These are phyloP conservation scores for Postia placenta DNA, from an alignment of 768 basidiomycete species.

Conservation along the genomic window DNA sequence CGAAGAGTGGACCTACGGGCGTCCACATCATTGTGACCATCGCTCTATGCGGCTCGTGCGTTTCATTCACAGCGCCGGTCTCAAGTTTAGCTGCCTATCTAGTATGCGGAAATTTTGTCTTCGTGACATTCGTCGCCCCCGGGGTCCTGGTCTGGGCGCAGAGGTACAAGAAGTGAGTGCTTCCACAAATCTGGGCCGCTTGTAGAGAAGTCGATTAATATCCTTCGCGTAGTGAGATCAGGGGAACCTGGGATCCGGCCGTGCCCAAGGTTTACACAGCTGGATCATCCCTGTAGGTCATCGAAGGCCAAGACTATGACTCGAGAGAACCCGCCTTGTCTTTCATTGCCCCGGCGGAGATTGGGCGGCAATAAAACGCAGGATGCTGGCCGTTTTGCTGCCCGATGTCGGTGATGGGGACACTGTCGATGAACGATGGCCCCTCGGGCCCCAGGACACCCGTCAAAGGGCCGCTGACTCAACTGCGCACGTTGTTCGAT, in stretches of 20 bases:
- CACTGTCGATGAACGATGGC: no score
- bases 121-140: constrained; percentile 69
- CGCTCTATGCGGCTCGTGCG: constrained; percentile 40
- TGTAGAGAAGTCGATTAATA: constrained; percentile 4
- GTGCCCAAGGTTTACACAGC: constrained; percentile 40
- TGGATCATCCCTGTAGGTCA: neutral
- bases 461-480: no score
- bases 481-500: no score
- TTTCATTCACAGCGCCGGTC: constrained; percentile 46
- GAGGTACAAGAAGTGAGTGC: constrained; percentile 80
- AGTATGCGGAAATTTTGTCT: constrained; percentile 41
- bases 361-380: neutral
- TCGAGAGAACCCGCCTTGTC: neutral
- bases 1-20: constrained; percentile 40
- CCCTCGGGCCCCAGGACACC: no score
- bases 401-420: no score
- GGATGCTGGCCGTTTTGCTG: no score
- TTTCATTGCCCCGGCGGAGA: neutral
- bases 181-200: neutral
- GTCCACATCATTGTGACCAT: constrained; percentile 52
- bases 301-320: neutral
- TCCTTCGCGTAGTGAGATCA: constrained; percentile 60
- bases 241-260: constrained; percentile 89
- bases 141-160: constrained; percentile 79
- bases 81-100: constrained; percentile 52